A percentile compares a stretch with the other conserved stretches of the same genome.
Evolutionary conservation across 1,284 basidiomycete genomes (phyloP).

Genomic region (Volvariella volvacea): DNA sequence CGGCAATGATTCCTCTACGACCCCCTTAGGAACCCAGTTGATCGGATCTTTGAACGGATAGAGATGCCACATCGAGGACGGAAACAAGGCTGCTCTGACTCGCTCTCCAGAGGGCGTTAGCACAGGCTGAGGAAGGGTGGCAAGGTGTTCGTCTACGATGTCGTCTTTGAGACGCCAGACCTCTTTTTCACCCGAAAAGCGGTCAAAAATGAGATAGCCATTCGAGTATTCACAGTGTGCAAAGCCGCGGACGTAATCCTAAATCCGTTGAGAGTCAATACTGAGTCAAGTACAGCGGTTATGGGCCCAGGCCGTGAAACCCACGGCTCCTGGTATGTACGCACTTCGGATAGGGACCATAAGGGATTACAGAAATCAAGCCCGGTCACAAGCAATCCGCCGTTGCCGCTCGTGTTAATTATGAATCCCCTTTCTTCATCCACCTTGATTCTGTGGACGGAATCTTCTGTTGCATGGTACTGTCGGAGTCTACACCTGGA

Average conservation of each 20-base stretch:
- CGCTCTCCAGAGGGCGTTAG: no score
- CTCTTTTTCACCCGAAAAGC: constrained; percentile 49
- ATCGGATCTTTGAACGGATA: no score
- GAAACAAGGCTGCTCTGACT: no score
- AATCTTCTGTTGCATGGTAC: neutral
- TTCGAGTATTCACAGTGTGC: constrained; percentile 72
- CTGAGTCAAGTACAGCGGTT: neutral
- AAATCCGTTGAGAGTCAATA: neutral
- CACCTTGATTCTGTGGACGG: constrained; percentile 67
- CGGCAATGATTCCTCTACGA: no score
- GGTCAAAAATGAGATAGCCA: constrained; percentile 67
- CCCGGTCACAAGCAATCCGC: constrained; percentile 52
- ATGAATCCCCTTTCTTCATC: constrained; percentile 53
- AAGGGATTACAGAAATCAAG: constrained; percentile 31
- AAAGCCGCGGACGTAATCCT: constrained; percentile 47
- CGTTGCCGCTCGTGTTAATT: constrained; percentile 45
- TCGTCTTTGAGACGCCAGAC: constrained; percentile 48
- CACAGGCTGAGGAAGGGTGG: no score
- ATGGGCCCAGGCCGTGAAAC: neutral
- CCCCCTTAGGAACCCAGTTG: no score
- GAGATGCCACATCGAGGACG: constrained; percentile 1
- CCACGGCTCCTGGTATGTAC: constrained; percentile 11
- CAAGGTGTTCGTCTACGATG: neutral
- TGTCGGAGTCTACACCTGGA: no score
- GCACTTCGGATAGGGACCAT: constrained; percentile 50